Evolutionary conservation across 2,329 filamentous ascomycete species (phyloP).

Genomic region (Thielaviopsis musarum): DNA sequence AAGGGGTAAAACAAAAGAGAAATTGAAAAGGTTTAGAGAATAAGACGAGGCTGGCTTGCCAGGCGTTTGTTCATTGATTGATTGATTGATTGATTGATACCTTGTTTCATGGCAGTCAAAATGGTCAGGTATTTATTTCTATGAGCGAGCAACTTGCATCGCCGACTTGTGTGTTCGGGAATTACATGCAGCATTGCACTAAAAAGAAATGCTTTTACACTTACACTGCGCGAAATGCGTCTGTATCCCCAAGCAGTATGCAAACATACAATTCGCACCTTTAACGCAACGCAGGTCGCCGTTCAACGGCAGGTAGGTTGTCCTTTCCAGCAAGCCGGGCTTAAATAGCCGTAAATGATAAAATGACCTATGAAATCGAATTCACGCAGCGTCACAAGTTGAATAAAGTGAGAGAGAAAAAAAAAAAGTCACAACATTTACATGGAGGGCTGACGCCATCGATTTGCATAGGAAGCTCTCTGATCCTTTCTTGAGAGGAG

Average conservation of each 20-base stretch:
- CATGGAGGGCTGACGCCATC: conserved; percentile 11
- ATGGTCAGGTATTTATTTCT: background rate
- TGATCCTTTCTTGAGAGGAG: background rate
- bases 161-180: background rate
- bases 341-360: background rate
- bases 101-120: background rate
- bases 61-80: too few species aligned
- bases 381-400: background rate
- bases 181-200: background rate
- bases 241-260: background rate
- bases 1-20: background rate
- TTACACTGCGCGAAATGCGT: background rate
- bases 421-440: conserved; percentile 13
- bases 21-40: background rate
- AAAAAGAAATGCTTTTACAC: background rate
- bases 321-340: background rate
- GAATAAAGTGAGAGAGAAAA: conserved; percentile 1
- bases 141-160: background rate
- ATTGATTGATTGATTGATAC: background rate
- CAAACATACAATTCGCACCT: background rate
- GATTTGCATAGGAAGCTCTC: background rate
- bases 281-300: background rate
- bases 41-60: background rate
- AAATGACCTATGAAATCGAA: background rate
- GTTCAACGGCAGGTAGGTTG: background rate